Percentiles rank a stretch among this genome's conserved stretches.
Evolutionary conservation across 2,329 filamentous ascomycete species (phyloP).

Genomic region (Fusarium sp.): DNA sequence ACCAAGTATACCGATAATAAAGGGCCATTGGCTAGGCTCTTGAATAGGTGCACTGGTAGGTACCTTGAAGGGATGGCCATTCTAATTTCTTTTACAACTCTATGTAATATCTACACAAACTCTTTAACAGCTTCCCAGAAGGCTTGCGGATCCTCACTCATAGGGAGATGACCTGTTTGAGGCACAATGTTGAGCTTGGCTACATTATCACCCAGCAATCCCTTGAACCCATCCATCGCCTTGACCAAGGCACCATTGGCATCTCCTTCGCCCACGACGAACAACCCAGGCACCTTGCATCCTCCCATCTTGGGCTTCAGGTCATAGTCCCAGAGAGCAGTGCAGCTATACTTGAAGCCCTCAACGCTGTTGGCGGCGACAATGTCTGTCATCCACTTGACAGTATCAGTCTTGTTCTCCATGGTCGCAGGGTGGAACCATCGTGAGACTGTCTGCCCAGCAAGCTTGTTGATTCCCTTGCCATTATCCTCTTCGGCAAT

Average conservation of each 20-base stretch:
- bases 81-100: neutral
- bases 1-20: too few relatives aligned
- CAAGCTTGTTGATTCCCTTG: slow-evolving; percentile 73
- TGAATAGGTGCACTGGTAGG: too few relatives aligned
- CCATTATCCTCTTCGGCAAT: slow-evolving; percentile 70
- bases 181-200: slow-evolving; percentile 74
- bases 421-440: slow-evolving; percentile 78
- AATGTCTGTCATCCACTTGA: slow-evolving; percentile 73
- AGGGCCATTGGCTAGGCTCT: too few relatives aligned
- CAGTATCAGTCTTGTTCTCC: slow-evolving; percentile 57
- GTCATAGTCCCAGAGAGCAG: slow-evolving; percentile 79
- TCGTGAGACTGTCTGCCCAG: slow-evolving; percentile 76
- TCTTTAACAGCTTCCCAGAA: slow-evolving; percentile 73
- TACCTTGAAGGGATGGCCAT: too few relatives aligned
- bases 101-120: slow-evolving; percentile 60
- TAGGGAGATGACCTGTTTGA: slow-evolving; percentile 82
- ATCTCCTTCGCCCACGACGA: slow-evolving; percentile 80
- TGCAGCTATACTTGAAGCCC: slow-evolving; percentile 76
- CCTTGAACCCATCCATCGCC: slow-evolving; percentile 82
- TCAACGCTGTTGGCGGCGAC: slow-evolving; percentile 76
- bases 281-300: slow-evolving; percentile 70
- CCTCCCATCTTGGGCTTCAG: slow-evolving; percentile 66
- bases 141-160: slow-evolving; percentile 79
- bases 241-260: slow-evolving; percentile 77
- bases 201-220: slow-evolving; percentile 64